Evolutionary conservation across 2,329 filamentous ascomycete genomes (phyloP).

Genomic region (Talaromyces sp.): DNA sequence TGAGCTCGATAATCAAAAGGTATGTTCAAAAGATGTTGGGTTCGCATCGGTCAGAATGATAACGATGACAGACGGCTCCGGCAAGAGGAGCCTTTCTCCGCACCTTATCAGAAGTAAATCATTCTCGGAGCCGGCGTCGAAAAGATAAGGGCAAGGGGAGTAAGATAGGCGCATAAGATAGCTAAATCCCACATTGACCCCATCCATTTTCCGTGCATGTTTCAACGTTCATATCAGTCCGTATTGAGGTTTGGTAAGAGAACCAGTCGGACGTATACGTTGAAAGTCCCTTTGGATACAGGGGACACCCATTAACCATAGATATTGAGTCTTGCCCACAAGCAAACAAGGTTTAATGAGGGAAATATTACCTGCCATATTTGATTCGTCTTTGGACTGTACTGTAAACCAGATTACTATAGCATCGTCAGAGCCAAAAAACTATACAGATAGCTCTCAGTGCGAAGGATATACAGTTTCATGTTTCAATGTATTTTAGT

Average conservation of each 20-base stretch:
- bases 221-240: neutral
- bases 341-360: neutral
- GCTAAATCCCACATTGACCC: neutral
- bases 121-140: neutral
- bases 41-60: neutral
- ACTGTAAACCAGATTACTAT: neutral
- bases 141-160: neutral
- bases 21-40: neutral
- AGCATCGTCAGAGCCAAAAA: too few relatives aligned
- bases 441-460: too few relatives aligned
- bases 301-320: neutral
- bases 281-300: neutral
- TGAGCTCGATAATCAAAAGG: neutral
- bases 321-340: neutral
- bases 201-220: neutral
- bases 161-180: neutral
- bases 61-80: neutral
- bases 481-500: neutral
- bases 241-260: too few relatives aligned
- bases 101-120: neutral
- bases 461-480: neutral
- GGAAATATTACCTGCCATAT: neutral
- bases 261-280: too few relatives aligned
- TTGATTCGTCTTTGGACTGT: neutral
- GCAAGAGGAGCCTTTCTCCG: neutral